These are phyloP conservation scores for Nemania serpens DNA, from an alignment of 2,329 filamentous ascomycete species.

Conservation along the genomic window DNA sequence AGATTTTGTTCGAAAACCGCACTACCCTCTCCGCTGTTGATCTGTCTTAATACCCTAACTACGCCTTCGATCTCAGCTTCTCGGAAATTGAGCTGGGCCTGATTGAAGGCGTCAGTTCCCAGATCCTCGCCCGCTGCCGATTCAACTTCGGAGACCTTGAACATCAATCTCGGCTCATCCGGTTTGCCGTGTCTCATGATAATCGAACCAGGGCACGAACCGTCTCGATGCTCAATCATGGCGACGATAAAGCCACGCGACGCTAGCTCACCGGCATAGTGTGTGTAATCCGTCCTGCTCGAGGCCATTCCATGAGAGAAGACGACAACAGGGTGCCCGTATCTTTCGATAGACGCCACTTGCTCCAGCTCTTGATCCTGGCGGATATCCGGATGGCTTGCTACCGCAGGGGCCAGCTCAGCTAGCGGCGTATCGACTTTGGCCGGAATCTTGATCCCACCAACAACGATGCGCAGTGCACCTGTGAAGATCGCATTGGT, in stretches of 20 bases:
- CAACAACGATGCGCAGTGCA: constrained; percentile 48
- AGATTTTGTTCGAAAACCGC: constrained; percentile 48
- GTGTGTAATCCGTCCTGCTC: constrained; percentile 56
- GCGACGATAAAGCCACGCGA: constrained; percentile 55
- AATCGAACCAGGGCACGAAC: constrained; percentile 53
- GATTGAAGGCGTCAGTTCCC: constrained; percentile 46
- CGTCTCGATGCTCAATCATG: constrained; percentile 58
- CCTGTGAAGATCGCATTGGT: constrained; percentile 50
- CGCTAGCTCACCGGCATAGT: constrained; percentile 56
- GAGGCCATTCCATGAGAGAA: constrained; percentile 59
- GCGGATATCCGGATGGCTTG: constrained; percentile 31
- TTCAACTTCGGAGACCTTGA: constrained; percentile 46
- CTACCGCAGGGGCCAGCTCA: constrained; percentile 25
- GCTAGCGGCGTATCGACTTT: constrained; percentile 51
- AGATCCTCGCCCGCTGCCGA: constrained; percentile 35
- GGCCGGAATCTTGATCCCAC: constrained; percentile 52
- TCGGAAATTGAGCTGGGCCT: constrained; percentile 54
- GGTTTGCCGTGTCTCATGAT: constrained; percentile 42
- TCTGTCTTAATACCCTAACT: constrained; percentile 46
- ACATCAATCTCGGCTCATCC: constrained; percentile 43
- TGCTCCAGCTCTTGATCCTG: constrained; percentile 33
- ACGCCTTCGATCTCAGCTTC: constrained; percentile 55
- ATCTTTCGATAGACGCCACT: constrained; percentile 27
- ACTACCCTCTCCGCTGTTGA: constrained; percentile 48
- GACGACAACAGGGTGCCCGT: constrained; percentile 50